A percentile compares a stretch with the other conserved stretches of the same genome.
These are phyloP conservation scores for Asterochloris sp. DNA, from an alignment of 139 green algal genomes.

Conservation along the genomic window DNA sequence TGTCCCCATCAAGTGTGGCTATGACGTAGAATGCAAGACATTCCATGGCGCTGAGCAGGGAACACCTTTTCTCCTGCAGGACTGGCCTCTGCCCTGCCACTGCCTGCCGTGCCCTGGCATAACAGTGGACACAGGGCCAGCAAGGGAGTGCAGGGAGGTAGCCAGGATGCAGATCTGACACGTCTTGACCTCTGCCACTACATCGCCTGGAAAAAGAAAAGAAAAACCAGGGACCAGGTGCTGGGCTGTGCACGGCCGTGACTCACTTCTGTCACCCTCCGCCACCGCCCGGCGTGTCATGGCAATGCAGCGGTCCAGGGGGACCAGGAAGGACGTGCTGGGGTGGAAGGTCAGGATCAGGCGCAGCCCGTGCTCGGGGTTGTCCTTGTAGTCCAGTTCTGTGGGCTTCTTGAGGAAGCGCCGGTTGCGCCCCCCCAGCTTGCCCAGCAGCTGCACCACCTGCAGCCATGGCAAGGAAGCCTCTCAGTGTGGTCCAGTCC, in stretches of 20 bases:
- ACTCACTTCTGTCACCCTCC: conserved; percentile 6
- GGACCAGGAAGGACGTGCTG: conserved; percentile 88
- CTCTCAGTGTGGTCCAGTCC: not conserved
- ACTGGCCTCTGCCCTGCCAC: too few relatives aligned
- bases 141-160: too few relatives aligned
- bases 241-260: not conserved
- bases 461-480: not conserved
- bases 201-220: too few relatives aligned
- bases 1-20: too few relatives aligned
- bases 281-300: not conserved
- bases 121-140: too few relatives aligned
- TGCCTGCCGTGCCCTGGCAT: too few relatives aligned
- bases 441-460: conserved; percentile 86
- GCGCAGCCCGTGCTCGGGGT: conserved; percentile 93
- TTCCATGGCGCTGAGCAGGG: too few relatives aligned
- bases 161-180: too few relatives aligned
- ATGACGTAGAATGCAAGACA: too few relatives aligned
- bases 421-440: conserved; percentile 92
- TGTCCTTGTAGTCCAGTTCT: conserved; percentile 79
- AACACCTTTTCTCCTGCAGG: too few relatives aligned
- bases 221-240: not conserved
- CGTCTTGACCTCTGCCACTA: too few relatives aligned
- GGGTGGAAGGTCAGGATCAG: conserved; percentile 94
- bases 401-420: conserved; percentile 73
- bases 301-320: conserved; percentile 80